Conservation (phyloP, 75 land plant species). For the Pinus tabuliformis region DNA sequence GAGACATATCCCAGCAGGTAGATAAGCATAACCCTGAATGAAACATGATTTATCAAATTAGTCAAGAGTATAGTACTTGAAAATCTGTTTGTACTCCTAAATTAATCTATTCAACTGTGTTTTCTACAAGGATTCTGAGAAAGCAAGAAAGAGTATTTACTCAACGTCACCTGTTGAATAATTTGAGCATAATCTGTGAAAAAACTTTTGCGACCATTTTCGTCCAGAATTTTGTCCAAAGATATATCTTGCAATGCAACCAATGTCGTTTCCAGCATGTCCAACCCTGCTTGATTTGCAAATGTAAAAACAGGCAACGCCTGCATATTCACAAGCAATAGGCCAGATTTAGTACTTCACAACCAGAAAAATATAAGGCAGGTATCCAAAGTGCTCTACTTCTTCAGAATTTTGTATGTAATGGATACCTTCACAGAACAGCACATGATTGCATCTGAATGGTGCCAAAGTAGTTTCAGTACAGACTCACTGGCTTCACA, state of each 20-base stretch:
- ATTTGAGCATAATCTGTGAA: slow-evolving; percentile 55
- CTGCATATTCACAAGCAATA: slow-evolving; percentile 25
- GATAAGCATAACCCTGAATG: slow-evolving; percentile 71
- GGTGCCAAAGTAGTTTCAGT: slow-evolving; percentile 73
- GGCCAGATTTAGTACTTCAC: not conserved
- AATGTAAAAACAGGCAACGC: slow-evolving; percentile 68
- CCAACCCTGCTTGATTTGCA: slow-evolving; percentile 77
- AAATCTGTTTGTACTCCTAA: not conserved
- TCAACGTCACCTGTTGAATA: slow-evolving; percentile 53
- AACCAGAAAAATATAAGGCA: not conserved
- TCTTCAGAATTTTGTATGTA: not conserved
- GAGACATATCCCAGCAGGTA: slow-evolving; percentile 84
- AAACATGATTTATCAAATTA: not conserved
- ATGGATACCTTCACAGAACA: slow-evolving; percentile 68
- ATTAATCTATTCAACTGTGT: not conserved
- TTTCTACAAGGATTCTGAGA: not conserved
- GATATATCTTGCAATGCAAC: slow-evolving; percentile 58
- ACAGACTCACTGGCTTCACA: slow-evolving; percentile 46
- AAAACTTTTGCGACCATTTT: slow-evolving; percentile 40
- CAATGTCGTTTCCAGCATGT: slow-evolving; percentile 59
- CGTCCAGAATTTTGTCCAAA: slow-evolving; percentile 69
- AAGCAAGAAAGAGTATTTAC: not conserved
- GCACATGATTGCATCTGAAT: slow-evolving; percentile 76
- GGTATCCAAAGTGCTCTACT: not conserved
- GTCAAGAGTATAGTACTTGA: not conserved